Evolutionary conservation across 306 rosid species (phyloP).

Genomic region (Canavalia ensiformis): DNA sequence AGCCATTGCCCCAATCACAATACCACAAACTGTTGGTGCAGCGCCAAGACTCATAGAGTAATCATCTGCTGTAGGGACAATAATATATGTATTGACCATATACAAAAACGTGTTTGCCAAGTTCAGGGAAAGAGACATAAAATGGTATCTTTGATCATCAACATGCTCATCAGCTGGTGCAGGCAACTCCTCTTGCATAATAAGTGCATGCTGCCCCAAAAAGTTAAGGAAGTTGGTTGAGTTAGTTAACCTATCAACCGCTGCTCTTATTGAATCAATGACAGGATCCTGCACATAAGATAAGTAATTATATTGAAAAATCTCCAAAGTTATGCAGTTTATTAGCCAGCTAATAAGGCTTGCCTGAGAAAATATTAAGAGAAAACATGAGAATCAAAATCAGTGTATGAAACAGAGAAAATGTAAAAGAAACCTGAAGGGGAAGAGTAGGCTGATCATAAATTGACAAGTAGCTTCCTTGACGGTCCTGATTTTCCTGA

Average conservation of each 20-base stretch:
- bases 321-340: not conserved
- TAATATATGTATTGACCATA: slow-evolving; percentile 92
- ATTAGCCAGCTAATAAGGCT: slow-evolving; percentile 14
- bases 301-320: slow-evolving; percentile 24
- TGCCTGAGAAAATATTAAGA: slow-evolving; percentile 6
- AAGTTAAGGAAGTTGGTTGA: slow-evolving; percentile 91
- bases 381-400: slow-evolving; percentile 12
- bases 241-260: slow-evolving; percentile 79
- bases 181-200: slow-evolving; percentile 85
- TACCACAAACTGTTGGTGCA: slow-evolving; percentile 92
- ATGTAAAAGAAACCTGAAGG: slow-evolving; percentile 69
- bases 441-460: slow-evolving; percentile 83
- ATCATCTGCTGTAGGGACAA: slow-evolving; percentile 97
- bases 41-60: slow-evolving; percentile 92
- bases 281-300: slow-evolving; percentile 79
- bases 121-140: slow-evolving; percentile 81
- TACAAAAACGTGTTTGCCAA: slow-evolving; percentile 85
- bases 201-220: slow-evolving; percentile 91
- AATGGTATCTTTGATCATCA: slow-evolving; percentile 75
- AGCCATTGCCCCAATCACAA: slow-evolving; percentile 96
- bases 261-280: slow-evolving; percentile 76
- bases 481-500: slow-evolving; percentile 83
- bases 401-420: slow-evolving; percentile 33
- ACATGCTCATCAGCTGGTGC: slow-evolving; percentile 66
- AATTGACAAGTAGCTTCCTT: slow-evolving; percentile 86